phyloP scores from a whole-genome alignment of 306 rosid genomes.

The Parietaria judaica region DNA sequence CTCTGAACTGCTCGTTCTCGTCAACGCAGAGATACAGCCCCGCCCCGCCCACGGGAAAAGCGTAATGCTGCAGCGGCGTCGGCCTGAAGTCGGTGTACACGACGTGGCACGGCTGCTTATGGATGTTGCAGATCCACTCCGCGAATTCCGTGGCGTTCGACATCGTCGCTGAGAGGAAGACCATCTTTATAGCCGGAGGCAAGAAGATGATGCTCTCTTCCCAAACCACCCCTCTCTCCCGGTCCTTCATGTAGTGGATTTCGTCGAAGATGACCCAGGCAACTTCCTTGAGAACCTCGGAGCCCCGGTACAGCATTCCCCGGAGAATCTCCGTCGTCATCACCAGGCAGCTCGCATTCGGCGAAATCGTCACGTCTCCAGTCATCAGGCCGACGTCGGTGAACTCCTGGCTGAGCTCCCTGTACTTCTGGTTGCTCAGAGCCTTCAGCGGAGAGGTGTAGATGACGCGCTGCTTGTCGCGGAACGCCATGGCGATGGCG shows the following conservation, averaged over 20 bases:
- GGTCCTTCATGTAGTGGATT: constrained; percentile 92
- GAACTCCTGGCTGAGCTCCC: constrained; percentile 82
- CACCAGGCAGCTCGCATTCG: constrained; percentile 76
- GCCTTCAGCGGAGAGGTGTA: constrained; percentile 93
- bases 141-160: constrained; percentile 95
- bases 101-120: constrained; percentile 91
- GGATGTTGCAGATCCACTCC: constrained; percentile 87
- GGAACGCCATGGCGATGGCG: constrained; percentile 89
- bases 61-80: constrained; percentile 88
- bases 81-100: constrained; percentile 95
- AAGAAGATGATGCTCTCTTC: constrained; percentile 93
- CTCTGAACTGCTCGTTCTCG: constrained; percentile 77
- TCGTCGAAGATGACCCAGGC: constrained; percentile 97
- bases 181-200: constrained; percentile 93
- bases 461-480: constrained; percentile 80
- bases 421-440: constrained; percentile 80
- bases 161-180: constrained; percentile 90
- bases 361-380: constrained; percentile 86
- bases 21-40: constrained; percentile 88
- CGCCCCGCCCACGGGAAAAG: constrained; percentile 65
- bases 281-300: constrained; percentile 85
- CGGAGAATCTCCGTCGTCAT: constrained; percentile 93
- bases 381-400: constrained; percentile 89
- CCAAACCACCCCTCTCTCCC: constrained; percentile 98
- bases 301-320: constrained; percentile 92